Evolutionary conservation across 805 yeast genomes (phyloP).

Genomic region (Ogataea populi-albae): DNA sequence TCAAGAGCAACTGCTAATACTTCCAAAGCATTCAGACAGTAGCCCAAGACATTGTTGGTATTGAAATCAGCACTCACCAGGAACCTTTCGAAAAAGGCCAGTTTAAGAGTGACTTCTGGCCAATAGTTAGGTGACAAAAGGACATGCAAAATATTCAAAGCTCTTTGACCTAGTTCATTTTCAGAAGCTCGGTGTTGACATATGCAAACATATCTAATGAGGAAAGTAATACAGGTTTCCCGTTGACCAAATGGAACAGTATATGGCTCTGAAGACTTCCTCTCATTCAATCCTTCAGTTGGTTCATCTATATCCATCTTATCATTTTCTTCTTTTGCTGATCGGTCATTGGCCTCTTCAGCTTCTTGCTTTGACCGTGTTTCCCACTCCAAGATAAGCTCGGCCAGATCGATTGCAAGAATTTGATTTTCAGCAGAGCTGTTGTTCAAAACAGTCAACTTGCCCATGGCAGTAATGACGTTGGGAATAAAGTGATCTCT

Average conservation of each 20-base stretch:
- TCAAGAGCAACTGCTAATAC: constrained; percentile 81
- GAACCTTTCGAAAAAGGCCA: constrained; percentile 85
- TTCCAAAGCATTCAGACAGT: constrained; percentile 86
- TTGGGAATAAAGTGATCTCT: constrained; percentile 87
- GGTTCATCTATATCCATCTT: constrained; percentile 22
- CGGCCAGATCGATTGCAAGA: constrained; percentile 86
- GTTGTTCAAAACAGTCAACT: constrained; percentile 72
- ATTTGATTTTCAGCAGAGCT: constrained; percentile 79
- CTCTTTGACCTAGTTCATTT: constrained; percentile 75
- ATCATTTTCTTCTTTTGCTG: constrained; percentile 10
- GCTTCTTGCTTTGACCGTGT: constrained; percentile 37
- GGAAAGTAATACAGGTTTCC: constrained; percentile 86
- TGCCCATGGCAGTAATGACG: constrained; percentile 89
- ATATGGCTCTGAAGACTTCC: constrained; percentile 36
- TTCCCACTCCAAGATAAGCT: constrained; percentile 85
- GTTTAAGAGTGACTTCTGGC: constrained; percentile 86
- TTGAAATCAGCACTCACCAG: constrained; percentile 73
- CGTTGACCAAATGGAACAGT: constrained; percentile 72
- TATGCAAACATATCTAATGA: constrained; percentile 84
- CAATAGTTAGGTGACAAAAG: constrained; percentile 71
- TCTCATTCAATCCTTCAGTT: constrained; percentile 1
- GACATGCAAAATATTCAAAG: constrained; percentile 72
- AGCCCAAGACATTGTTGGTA: constrained; percentile 65
- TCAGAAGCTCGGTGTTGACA: constrained; percentile 83
- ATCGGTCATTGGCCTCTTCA: constrained; percentile 1